These are phyloP conservation scores for Pilobolus umbonatus DNA, from an alignment of 192 early-diverging fungal species.

Conservation along the genomic window DNA sequence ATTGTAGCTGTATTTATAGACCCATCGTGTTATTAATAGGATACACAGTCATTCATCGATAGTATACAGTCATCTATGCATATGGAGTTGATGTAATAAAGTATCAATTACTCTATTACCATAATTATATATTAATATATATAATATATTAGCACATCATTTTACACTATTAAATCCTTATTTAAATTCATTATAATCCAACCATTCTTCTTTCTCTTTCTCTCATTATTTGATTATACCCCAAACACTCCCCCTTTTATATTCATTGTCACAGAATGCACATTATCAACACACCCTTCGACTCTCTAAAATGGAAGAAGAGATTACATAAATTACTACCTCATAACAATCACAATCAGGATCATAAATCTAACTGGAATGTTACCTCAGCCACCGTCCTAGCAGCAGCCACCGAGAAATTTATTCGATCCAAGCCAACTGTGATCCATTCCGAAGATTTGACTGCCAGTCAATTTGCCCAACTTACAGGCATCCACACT, in stretches of 20 bases:
- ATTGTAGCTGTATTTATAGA: background rate
- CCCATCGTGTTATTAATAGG: no score
- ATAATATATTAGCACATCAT: no score
- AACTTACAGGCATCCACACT: conserved; percentile 26
- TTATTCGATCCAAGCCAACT: conserved; percentile 8
- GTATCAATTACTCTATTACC: no score
- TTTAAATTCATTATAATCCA: no score
- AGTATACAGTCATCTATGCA: no score
- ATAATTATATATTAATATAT: no score
- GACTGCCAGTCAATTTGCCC: conserved; percentile 29
- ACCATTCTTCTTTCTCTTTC: conserved; percentile 2
- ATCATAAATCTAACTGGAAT: conserved; percentile 14
- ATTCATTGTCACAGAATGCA: background rate
- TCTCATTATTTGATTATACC: background rate
- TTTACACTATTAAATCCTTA: no score
- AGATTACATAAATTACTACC: conserved; percentile 4
- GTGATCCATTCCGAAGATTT: conserved; percentile 22
- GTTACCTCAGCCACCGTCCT: conserved; percentile 12
- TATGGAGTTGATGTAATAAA: no score
- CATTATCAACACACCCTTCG: background rate
- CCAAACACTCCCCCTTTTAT: background rate
- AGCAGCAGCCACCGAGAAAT: conserved; percentile 29
- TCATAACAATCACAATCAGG: background rate
- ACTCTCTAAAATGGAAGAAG: conserved; percentile 14
- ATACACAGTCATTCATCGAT: no score